A percentile compares a stretch with the other conserved stretches of the same genome.
phyloP scores from a whole-genome alignment of 495 filamentous ascomycete genomes.

The Neurospora sp. region DNA sequence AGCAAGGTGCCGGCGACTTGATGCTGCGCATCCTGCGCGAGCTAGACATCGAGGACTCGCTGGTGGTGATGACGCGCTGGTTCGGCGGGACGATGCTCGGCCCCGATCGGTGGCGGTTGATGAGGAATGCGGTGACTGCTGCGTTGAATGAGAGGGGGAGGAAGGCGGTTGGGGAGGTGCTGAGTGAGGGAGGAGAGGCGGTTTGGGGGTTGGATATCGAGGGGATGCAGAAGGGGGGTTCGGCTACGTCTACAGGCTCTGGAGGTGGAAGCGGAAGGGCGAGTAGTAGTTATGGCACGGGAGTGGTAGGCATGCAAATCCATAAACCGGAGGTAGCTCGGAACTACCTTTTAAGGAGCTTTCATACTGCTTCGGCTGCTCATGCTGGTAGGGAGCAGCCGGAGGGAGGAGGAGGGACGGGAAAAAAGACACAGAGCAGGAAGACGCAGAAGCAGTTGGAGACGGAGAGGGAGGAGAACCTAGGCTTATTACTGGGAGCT shows the following conservation, averaged over 20 bases:
- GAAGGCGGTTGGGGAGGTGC: constrained; percentile 18
- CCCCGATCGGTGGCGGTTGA: constrained; percentile 60
- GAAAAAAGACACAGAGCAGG: constrained; percentile 29
- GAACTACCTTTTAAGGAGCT: constrained; percentile 51
- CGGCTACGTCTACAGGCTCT: no score
- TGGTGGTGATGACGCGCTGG: constrained; percentile 89
- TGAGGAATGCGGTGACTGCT: constrained; percentile 37
- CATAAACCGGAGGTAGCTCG: constrained; percentile 55
- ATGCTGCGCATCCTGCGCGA: constrained; percentile 72
- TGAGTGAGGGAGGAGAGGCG: constrained; percentile 30
- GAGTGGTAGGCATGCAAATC: constrained; percentile 47
- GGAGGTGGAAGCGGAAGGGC: no score
- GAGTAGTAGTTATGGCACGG: no score
- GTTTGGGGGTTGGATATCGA: constrained; percentile 78
- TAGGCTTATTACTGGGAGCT: constrained; percentile 54
- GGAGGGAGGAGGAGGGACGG: neutral
- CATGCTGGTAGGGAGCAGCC: neutral
- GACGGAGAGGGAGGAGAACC: constrained; percentile 53
- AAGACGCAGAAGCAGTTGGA: constrained; percentile 34
- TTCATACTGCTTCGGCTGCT: constrained; percentile 18
- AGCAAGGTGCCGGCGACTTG: constrained; percentile 74
- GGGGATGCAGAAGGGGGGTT: constrained; percentile 25
- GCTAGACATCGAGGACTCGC: constrained; percentile 66
- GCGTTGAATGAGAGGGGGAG: constrained; percentile 38
- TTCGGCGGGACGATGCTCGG: constrained; percentile 83